Evolutionary conservation across 495 filamentous ascomycete genomes (phyloP), one percentile per base, ranked within the genome.

Genomic region (Aspergillus avenaceus): DNA sequence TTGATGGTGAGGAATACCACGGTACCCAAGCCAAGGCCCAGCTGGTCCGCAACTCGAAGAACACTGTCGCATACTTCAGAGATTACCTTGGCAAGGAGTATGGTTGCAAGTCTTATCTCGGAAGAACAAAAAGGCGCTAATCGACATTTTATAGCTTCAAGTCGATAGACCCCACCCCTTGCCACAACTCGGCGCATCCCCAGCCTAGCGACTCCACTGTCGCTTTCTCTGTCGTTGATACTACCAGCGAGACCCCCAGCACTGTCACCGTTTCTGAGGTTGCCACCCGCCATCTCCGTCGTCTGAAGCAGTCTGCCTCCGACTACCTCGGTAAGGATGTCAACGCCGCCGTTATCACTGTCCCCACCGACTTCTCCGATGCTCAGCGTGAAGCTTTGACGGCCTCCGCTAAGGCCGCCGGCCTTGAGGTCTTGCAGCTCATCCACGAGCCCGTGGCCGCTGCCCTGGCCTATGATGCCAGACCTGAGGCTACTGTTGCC

Each of bases 11-110:
- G 63, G 93, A 98, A 70, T 96, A 92, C 69, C 91, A 96, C 62
- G 93, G 95, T 64, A 86, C 87, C 47, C 92, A 97, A 73, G 93
- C 93, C 53, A 97, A 97, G 77, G 76, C 78, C 36, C 88, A 97
- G 73, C 81, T 97, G 28, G 78, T 97, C 52, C 87, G 95, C 56
- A 97, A 98, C 69, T 79, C 87, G 46, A 76, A 81, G 60, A 97
- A 97, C 77, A 97, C 92, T 23, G 82, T 96, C 61, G 89, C 88
- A 61, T 96, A 88, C 77, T 98, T 96, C 78, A 83, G 90, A 62
- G 93, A 98, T 64, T 97, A 88, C 69, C 72, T 98, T 25, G 93
- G 93, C 55, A 88, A 96, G 81, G 84, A 93, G 86, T 91, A 82
- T 37, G 69, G 59, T 13, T 13, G 9, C 26, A 12, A 26, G 34